Evolutionary conservation across 352 stramenopile genomes (phyloP), one percentile per base, ranked within the genome.

Genomic region (Pythium phragmiticola): DNA sequence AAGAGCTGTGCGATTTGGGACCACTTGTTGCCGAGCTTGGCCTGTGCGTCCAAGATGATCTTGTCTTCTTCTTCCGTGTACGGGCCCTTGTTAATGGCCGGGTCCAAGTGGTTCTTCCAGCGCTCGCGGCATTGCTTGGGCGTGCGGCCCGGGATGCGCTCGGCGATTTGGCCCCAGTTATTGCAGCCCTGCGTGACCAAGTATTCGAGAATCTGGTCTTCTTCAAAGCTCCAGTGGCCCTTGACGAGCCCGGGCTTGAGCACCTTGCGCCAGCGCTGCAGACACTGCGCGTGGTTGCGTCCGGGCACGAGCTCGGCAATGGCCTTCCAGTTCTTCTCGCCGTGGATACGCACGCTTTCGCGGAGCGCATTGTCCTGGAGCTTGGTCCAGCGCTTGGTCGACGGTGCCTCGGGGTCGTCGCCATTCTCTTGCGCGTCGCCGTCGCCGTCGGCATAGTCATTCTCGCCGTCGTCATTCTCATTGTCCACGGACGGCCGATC

Each of bases 201-300:
- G 63, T 92, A 90, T 57, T 96, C 86, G 11, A 98, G 89, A 50
- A 98, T 92, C 45, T 94, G 78, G 75, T 98, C 95, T 66, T 98
- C 95, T 68, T 98, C 89, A 58, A 96, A 93, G 34, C 84, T 97
- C 95, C 95, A 98, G 57, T 96, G 92, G 48, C 94, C 94, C 71
- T 99, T 99, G 36, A 97, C 90, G 6, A 98, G 78, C 37, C 94
- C 96, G 13, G 95, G 95, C 66, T 97, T 97, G 36, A 99, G 82
- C 46, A 99, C 88, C 69, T 97, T 97, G 39, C 87, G 84, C 89
- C 89, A 97, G 34, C 89, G 82, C 69, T 97, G 89, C 51, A 96
- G 69, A 49, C 89, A 97, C 72, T 97, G 89, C 4, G 87, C 85
- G 63, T 96, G 87, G 64, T 94, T 93, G 17, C 89, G 84, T 46